These are phyloP conservation scores for Dryadomyces quercivorus DNA, from an alignment of 2,329 filamentous ascomycete genomes.

Conservation along the genomic window DNA sequence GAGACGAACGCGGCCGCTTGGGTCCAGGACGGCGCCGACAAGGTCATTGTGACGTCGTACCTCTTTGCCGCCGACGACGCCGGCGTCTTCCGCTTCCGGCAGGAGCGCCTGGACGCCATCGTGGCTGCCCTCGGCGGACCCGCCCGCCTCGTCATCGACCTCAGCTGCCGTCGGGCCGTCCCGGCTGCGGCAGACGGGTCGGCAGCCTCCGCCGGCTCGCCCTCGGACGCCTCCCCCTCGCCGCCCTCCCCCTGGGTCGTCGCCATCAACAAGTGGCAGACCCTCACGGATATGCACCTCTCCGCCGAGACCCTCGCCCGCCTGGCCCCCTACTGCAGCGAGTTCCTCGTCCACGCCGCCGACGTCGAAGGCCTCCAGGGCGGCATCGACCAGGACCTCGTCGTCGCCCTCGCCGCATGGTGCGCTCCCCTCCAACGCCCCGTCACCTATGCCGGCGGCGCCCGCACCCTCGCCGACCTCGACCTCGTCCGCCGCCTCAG, in stretches of 20 bases:
- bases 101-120: slow-evolving; percentile 61
- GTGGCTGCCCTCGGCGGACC: slow-evolving; percentile 63
- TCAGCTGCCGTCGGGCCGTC: slow-evolving; percentile 64
- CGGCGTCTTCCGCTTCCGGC: slow-evolving; percentile 49
- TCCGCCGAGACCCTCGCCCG: slow-evolving; percentile 60
- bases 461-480: slow-evolving; percentile 67
- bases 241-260: slow-evolving; percentile 65
- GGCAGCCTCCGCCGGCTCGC: too few relatives aligned
- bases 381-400: slow-evolving; percentile 79
- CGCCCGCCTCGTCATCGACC: slow-evolving; percentile 79
- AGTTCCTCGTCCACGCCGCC: slow-evolving; percentile 94
- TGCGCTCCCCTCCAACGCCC: slow-evolving; percentile 56
- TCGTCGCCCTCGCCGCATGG: slow-evolving; percentile 67
- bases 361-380: slow-evolving; percentile 91
- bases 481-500: slow-evolving; percentile 72
- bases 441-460: slow-evolving; percentile 94
- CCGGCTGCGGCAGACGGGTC: too few relatives aligned
- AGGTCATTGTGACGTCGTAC: slow-evolving; percentile 94
- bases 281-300: slow-evolving; percentile 90
- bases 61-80: slow-evolving; percentile 72
- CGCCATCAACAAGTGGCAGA: slow-evolving; percentile 99
- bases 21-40: slow-evolving; percentile 80
- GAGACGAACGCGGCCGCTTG: slow-evolving; percentile 74
- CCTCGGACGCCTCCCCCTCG: too few relatives aligned
- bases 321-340: slow-evolving; percentile 84